Evolutionary conservation across 139 green algal genomes (phyloP), one percentile per base, ranked within the genome.

Genomic region (Chlorella sorokiniana): DNA sequence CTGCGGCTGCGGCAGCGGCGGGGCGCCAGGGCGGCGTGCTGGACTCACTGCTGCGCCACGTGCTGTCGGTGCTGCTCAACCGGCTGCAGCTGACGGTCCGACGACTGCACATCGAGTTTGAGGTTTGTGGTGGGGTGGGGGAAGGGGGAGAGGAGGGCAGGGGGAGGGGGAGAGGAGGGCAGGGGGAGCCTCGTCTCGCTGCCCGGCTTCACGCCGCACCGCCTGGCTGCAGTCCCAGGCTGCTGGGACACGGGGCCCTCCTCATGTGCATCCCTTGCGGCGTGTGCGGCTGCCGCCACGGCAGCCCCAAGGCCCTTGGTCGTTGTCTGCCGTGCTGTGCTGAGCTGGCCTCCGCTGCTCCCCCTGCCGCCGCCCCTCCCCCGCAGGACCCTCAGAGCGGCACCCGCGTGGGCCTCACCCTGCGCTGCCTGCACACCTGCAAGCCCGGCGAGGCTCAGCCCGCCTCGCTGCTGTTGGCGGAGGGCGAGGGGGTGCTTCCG

Each of bases 41-140:
- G 5, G 90, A 84, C 68, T 75, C 81, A 1, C 70, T 95, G 22
- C 14, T 94, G 44, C 81, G 92, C 40, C 87, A 90, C 52, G 64
- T 93, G 16, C 59, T 86, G 41, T 84, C 82, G 35, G 88, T 93
- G 52, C 54, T 96, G 71, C 75, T 95, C 22, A 93, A 93, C 70
- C 83, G 89, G 4, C 80, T 97, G 69, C 93, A 94, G 84, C 79
- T 97, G 27, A 86, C 51, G 31, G 84, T 97, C n/a, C 83, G 35
- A 27, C 90, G 88, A 59, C 85, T 96, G 56, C 88, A 94, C 76
- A 65, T 96, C 11, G 76, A 78, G 40, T 93, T 96, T 69, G 76
- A 92, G 87, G 92, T 92, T 78, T 16, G 76, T 62, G 61, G n/a
- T 72, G 61, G 42, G 14, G 14, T 56, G 11, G 16, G 11, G 11